Base-by-base conservation (phyloP, 257 asterid species). In the Eustoma russellianum region DNA sequence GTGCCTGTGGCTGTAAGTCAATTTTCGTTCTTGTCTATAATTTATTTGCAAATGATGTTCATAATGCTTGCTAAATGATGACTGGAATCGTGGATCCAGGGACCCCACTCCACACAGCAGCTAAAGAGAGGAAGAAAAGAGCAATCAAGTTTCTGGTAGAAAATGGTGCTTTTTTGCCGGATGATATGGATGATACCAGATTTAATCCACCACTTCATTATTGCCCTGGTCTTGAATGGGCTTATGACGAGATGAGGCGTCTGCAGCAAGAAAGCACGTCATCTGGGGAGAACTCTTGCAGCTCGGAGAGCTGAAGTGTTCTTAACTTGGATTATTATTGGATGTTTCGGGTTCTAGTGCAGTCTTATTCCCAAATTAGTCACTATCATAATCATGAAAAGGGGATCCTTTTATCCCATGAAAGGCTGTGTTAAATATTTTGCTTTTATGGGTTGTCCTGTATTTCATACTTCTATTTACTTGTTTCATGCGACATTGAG, bases 51-150 rank as follows among this genome's bases (percentile, higher is more conserved):
- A 8, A 1, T 8, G 43, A 38, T 2, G 2, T 38, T 7, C 10
- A 38, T 38, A 38, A 7, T 3, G 9, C 16, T 11, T 34, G 8
- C 12, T 15, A 33, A 47, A 46, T 33, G 17, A 46, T 17, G 47
- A 45, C 7, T 41, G 43, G 30, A 24, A 24, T 24, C 48, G 12
- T 65, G 60, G 46, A 55, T 72, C 41, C 81, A 89, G 97, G 98
- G 98, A 91, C 96, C 49, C 96, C 98, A 10, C 96, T 91, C 53
- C 98, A 91, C 65, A 80, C 80, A 67, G 98, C 98, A 14, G 96
- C 98, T 48, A 91, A 91, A 70, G 98, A 91, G 69, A 79, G 69
- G 63, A 84, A 87, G 76, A 84, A 72, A 70, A 78, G 73, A 70
- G 96, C 98, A 11, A 87, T 87, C 13, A 87, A 58, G 38, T 91